Percentiles rank a stretch among this genome's conserved stretches.
These are phyloP conservation scores for Lumnitzera racemosa DNA, from an alignment of 345 rosid species.

Conservation along the genomic window DNA sequence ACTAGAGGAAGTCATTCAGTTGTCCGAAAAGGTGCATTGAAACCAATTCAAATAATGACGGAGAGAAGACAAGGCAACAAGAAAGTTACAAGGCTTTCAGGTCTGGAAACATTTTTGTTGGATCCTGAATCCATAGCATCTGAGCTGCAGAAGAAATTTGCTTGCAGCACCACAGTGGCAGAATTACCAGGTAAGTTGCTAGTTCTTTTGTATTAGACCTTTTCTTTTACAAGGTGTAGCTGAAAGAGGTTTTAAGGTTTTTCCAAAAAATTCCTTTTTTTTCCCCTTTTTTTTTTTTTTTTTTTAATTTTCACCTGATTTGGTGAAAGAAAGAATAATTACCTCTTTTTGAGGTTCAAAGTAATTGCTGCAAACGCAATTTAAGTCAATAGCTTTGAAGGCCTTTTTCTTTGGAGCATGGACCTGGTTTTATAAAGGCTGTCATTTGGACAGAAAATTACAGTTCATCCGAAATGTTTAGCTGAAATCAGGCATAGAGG, in stretches of 20 bases:
- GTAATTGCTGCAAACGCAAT: no score
- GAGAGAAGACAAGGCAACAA: conserved; percentile 95
- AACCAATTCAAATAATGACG: conserved; percentile 76
- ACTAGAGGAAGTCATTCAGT: conserved; percentile 65
- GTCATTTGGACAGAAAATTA: no score
- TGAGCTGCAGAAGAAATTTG: conserved; percentile 95
- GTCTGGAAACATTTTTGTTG: conserved; percentile 69
- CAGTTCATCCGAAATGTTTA: no score
- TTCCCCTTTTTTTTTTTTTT: neutral
- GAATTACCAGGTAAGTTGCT: conserved; percentile 63
- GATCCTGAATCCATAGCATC: conserved; percentile 86
- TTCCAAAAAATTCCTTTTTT: no score
- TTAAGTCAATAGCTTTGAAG: no score
- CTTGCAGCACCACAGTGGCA: conserved; percentile 80
- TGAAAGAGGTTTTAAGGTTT: no score
- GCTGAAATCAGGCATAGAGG: no score
- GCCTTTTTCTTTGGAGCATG: no score
- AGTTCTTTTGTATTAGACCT: neutral
- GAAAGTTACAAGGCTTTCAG: conserved; percentile 76
- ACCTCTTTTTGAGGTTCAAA: no score
- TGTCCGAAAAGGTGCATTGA: conserved; percentile 74
- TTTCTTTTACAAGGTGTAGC: no score
- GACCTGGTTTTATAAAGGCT: no score
- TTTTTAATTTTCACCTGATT: neutral
- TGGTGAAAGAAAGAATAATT: no score